A percentile compares a stretch with the other conserved stretches of the same genome.
Evolutionary conservation across 768 basidiomycete genomes (phyloP).

Genomic region (Tulasnella sp.): DNA sequence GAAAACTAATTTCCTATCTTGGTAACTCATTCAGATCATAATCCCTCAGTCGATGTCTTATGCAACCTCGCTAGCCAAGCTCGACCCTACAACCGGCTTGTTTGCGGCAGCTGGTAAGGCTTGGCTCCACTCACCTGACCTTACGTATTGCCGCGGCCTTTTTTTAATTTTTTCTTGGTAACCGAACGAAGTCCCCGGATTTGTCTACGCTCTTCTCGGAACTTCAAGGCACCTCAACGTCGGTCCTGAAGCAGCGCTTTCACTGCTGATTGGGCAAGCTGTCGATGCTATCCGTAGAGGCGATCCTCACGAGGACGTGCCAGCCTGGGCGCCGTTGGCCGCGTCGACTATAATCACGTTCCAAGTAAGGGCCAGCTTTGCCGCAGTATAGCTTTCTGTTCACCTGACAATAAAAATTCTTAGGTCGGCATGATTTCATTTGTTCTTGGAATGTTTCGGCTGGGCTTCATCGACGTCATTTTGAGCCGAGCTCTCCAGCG

Average conservation of each 20-base stretch:
- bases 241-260: slow-evolving; percentile 81
- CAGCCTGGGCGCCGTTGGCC: slow-evolving; percentile 58
- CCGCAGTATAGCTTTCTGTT: not conserved
- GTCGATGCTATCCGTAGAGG: slow-evolving; percentile 66
- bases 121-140: slow-evolving; percentile 3
- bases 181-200: slow-evolving; percentile 67
- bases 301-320: slow-evolving; percentile 49
- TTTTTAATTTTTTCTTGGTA: slow-evolving; percentile 67
- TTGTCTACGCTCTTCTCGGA: slow-evolving; percentile 89
- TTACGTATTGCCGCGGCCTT: not conserved
- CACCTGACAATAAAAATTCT: not conserved
- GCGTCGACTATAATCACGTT: slow-evolving; percentile 82
- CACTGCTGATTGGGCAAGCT: slow-evolving; percentile 85
- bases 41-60: slow-evolving; percentile 91
- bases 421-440: slow-evolving; percentile 87
- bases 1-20: slow-evolving; percentile 4
- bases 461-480: slow-evolving; percentile 93
- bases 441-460: slow-evolving; percentile 79
- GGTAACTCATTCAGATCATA: slow-evolving; percentile 52
- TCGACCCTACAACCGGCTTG: slow-evolving; percentile 83
- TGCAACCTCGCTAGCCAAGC: slow-evolving; percentile 81
- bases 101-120: slow-evolving; percentile 33
- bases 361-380: slow-evolving; percentile 57
- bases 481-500: slow-evolving; percentile 84
- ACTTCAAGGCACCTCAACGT: slow-evolving; percentile 77